phyloP scores from a whole-genome alignment of 805 yeast species.

The Wickerhamiella australiensis region DNA sequence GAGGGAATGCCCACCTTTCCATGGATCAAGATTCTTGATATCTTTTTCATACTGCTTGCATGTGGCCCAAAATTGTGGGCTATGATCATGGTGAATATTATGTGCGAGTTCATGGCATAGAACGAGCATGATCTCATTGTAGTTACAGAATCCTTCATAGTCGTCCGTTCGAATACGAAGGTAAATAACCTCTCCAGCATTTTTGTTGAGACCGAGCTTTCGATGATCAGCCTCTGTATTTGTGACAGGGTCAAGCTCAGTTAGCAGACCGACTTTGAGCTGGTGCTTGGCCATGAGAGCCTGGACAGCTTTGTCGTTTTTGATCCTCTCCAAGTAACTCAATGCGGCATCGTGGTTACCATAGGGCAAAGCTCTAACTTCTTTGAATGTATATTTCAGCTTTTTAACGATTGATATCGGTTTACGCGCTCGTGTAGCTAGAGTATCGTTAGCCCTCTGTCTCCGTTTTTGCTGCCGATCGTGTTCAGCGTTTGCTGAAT shows the following conservation, averaged over 20 bases:
- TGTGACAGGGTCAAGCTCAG: constrained; percentile 32
- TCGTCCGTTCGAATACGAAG: constrained; percentile 31
- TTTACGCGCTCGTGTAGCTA: constrained; percentile 11
- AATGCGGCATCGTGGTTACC: constrained; percentile 27
- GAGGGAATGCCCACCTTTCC: constrained; percentile 9
- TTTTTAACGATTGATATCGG: constrained; percentile 4
- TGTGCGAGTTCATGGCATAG: constrained; percentile 33
- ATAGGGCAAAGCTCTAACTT: constrained; percentile 25
- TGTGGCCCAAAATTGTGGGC: constrained; percentile 28
- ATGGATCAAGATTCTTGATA: constrained; percentile 19
- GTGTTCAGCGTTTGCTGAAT: constrained; percentile 19
- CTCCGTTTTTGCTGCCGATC: constrained; percentile 18
- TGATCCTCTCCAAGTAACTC: constrained; percentile 24
- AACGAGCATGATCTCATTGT: constrained; percentile 27
- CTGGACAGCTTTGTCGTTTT: constrained; percentile 29
- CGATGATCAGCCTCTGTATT: constrained; percentile 25
- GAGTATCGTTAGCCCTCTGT: constrained; percentile 15
- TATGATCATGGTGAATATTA: constrained; percentile 29
- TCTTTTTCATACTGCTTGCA: constrained; percentile 28
- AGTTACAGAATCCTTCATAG: constrained; percentile 30
- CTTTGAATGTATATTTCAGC: constrained; percentile 26
- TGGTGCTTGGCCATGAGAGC: constrained; percentile 29
- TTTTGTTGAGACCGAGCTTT: constrained; percentile 29
- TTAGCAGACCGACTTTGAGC: constrained; percentile 28
- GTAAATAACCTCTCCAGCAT: constrained; percentile 28